These are phyloP conservation scores for Aspergillus eucalypticola DNA, from an alignment of 2,329 filamentous ascomycete species.

Conservation along the genomic window DNA sequence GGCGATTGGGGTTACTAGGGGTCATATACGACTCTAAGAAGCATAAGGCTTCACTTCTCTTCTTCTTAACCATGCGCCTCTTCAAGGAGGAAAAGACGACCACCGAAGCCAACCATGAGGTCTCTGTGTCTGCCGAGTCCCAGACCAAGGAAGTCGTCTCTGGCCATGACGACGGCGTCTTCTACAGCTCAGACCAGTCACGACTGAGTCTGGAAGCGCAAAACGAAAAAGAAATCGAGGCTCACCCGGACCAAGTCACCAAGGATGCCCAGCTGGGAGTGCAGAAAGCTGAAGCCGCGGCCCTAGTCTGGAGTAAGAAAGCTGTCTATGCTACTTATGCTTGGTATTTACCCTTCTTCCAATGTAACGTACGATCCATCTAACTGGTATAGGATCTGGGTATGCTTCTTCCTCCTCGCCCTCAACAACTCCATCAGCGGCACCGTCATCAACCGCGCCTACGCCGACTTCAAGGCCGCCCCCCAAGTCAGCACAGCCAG, in stretches of 20 bases:
- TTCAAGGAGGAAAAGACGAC: not conserved
- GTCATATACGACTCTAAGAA: too few relatives aligned
- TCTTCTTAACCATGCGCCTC: not conserved
- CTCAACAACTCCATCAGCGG: constrained; percentile 46
- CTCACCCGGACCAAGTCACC: constrained; percentile 28
- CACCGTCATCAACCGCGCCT: constrained; percentile 53
- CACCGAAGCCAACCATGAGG: not conserved
- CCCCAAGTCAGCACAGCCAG: constrained; percentile 53
- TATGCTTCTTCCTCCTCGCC: constrained; percentile 49
- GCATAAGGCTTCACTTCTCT: too few relatives aligned
- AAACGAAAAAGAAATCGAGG: constrained; percentile 31
- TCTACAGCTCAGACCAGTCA: constrained; percentile 14
- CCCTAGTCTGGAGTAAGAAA: constrained; percentile 48
- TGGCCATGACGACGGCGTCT: not conserved
- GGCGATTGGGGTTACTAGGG: too few relatives aligned
- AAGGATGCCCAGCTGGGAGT: constrained; percentile 43
- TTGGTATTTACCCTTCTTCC: constrained; percentile 25
- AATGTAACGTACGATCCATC: not conserved
- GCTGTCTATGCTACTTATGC: constrained; percentile 37
- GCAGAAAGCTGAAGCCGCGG: constrained; percentile 49
- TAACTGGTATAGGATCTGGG: constrained; percentile 43
- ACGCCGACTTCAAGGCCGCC: constrained; percentile 53
- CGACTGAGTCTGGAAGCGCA: constrained; percentile 29
- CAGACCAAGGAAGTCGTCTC: not conserved
- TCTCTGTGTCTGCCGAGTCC: not conserved